Percentiles rank a stretch among this genome's conserved stretches.
Conservation (phyloP, 345 rosid genomes). For the Euphorbia pulcherrima region DNA sequence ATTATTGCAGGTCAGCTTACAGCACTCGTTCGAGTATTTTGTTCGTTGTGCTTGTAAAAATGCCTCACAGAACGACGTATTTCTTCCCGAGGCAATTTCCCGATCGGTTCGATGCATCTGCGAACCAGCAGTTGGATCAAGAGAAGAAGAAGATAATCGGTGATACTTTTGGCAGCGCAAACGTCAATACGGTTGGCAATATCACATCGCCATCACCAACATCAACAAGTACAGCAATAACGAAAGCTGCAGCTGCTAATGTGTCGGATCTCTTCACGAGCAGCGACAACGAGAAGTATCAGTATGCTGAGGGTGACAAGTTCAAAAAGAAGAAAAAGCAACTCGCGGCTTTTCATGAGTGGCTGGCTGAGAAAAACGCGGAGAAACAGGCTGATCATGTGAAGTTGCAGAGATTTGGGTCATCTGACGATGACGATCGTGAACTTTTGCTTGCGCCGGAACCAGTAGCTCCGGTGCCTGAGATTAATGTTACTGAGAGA, state of each 20-base stretch:
- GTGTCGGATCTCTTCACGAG: conserved; percentile 58
- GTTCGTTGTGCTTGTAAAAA: conserved; percentile 21
- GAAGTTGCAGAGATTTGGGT: conserved; percentile 31
- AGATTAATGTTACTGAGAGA: conserved; percentile 26
- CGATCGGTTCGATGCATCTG: conserved; percentile 57
- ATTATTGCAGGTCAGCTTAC: background rate
- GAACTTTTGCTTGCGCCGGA: conserved; percentile 40
- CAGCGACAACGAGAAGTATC: conserved; percentile 39
- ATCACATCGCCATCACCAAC: conserved; percentile 17
- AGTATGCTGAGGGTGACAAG: conserved; percentile 10
- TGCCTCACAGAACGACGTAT: conserved; percentile 98
- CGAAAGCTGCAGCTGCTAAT: conserved; percentile 21
- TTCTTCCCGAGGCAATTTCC: conserved; percentile 98
- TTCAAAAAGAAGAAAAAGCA: conserved; percentile 45
- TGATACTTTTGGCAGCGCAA: conserved; percentile 23
- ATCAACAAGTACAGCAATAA: background rate
- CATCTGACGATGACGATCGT: conserved; percentile 51
- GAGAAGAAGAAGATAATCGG: conserved; percentile 39
- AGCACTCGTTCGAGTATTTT: background rate
- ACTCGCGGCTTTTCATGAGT: conserved; percentile 55
- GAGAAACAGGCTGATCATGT: conserved; percentile 35
- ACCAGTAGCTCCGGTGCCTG: conserved; percentile 22
- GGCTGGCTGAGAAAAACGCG: conserved; percentile 54
- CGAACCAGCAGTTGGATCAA: conserved; percentile 42
- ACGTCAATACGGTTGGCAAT: background rate